Evolutionary conservation across 441 rosid species (phyloP).

Genomic region (Erysimum cheiri): DNA sequence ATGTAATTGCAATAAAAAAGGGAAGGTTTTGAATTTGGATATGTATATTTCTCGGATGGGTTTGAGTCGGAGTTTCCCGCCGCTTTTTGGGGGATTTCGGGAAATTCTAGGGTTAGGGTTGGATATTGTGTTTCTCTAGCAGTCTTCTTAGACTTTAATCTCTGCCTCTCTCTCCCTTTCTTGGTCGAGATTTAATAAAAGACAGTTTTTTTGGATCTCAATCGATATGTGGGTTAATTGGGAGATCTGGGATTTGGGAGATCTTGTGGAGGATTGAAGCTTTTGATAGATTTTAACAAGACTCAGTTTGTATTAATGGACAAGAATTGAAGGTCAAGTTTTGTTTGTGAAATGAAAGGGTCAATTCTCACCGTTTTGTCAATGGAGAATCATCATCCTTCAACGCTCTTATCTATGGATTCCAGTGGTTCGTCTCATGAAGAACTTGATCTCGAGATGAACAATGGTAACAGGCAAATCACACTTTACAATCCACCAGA

Average conservation of each 20-base stretch:
- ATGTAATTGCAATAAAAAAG: constrained; percentile 11
- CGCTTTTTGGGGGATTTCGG: constrained; percentile 66
- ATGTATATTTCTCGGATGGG: constrained; percentile 57
- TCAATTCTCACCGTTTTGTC: constrained; percentile 60
- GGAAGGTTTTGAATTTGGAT: background rate
- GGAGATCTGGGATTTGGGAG: constrained; percentile 41
- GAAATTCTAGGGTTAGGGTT: constrained; percentile 62
- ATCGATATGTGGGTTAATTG: constrained; percentile 40
- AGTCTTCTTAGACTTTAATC: constrained; percentile 26
- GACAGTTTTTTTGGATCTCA: constrained; percentile 10
- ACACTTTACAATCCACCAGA: constrained; percentile 68
- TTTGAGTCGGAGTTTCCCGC: constrained; percentile 57
- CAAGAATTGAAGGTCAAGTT: constrained; percentile 11
- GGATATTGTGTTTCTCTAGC: constrained; percentile 60
- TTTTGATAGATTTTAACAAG: constrained; percentile 2
- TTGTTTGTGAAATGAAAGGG: constrained; percentile 56
- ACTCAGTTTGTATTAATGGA: constrained; percentile 2
- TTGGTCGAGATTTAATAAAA: constrained; percentile 44
- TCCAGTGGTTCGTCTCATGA: constrained; percentile 68
- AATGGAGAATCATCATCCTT: constrained; percentile 73
- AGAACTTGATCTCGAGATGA: constrained; percentile 65
- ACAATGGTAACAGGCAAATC: constrained; percentile 45
- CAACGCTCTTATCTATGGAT: constrained; percentile 73
- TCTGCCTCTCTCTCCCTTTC: constrained; percentile 31
- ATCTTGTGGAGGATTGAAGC: constrained; percentile 21